Evolutionary conservation across 306 rosid genomes (phyloP), one percentile per base, ranked within the genome.

Genomic region (Elaeagnus macrophylla): DNA sequence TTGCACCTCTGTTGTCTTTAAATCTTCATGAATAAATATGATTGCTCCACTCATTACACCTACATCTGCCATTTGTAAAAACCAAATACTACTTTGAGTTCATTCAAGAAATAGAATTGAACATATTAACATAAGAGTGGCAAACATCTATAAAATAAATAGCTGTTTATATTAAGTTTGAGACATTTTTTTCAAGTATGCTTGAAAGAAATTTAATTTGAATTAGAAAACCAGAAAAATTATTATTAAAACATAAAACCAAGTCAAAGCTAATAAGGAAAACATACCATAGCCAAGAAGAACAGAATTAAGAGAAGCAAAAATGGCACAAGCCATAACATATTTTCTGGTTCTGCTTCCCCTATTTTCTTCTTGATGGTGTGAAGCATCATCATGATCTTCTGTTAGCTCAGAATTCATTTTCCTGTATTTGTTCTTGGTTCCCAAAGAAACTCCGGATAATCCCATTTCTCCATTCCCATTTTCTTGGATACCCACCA

Each of bases 1-100:
- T 54, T 90, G 85, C 39, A 86, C 73, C 79, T 90, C 90, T 18
- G 84, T 63, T 68, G 86, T 86, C 57, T 86, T 90, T 54, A 86
- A 74, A 76, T 86, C 97, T 67, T 90, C 83, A 43, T 83, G 86
- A 43, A 90, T 90, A 76, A 83, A 90, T 77, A 86, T 73, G 48
- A 90, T 84, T 51, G 97, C 95, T 58, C 95, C 97, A 67, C 97
- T 89, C 97, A 90, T 90, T n/a, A 90, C 97, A 59, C 97, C 97
- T 7, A 90, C 97, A 67, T 90, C 97, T 90, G 84, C 70, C 72
- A 16, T 54, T 75, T 37, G 32, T 65, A 49, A 72, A 51, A 45
- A 3, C 48, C 48, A n/a, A 69, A 17, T 8, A 46, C 65, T 51
- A 60, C 39, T 5, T 0, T 10, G 15, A 17, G 7, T 48, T 40